Base-by-base conservation (phyloP, 495 filamentous ascomycete genomes). In the Aspergillus panamensis region DNA sequence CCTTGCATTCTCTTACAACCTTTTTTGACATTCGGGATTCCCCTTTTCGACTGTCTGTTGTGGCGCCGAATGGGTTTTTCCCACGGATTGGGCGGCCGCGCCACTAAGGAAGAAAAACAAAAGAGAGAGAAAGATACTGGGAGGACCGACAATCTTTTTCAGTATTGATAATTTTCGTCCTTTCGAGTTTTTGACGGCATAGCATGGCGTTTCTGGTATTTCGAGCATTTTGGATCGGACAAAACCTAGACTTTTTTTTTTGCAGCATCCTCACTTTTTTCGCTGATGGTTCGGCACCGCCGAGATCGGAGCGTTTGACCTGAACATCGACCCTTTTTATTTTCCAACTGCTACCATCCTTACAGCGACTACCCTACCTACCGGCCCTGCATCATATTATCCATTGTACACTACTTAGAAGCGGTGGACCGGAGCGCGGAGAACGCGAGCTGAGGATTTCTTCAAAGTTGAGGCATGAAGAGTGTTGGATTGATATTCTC, bases 151-250 rank as follows among this genome's bases (percentile, higher is more conserved):
- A 33, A 53, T 52, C 44, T 50, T 43, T 25, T 25, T 5, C 25
- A 25, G 25, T 25, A 25, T 30, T 64, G 62, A 55, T 55, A 17
- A 50, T 58, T 47, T 53, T 52, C 54, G 47, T 37, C 54, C 50
- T 40, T 55, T 58, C 57, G 55, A 53, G 48, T 56, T 67, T 69
- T 63, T 66, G 64, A 64, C 64, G 67, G 74, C 76, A 79, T 79
- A 79, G 76, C 76, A 79, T 72, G 76, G 76, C 74, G 76, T 79
- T 77, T 69, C 61, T 72, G 63, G 67, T 71, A 60, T 62, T 65
- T 66, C 54, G 59, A 67, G 69, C 64, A 67, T 58, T 63, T 62
- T 66, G 67, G 63, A 50, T 55, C 57, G 60, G 60, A 53, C 61
- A 57, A 68, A 52, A 52, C 56, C 53, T 67, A 68, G 66, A 67